Base-by-base conservation (phyloP, 441 rosid genomes). In the Daphne laureola region DNA sequence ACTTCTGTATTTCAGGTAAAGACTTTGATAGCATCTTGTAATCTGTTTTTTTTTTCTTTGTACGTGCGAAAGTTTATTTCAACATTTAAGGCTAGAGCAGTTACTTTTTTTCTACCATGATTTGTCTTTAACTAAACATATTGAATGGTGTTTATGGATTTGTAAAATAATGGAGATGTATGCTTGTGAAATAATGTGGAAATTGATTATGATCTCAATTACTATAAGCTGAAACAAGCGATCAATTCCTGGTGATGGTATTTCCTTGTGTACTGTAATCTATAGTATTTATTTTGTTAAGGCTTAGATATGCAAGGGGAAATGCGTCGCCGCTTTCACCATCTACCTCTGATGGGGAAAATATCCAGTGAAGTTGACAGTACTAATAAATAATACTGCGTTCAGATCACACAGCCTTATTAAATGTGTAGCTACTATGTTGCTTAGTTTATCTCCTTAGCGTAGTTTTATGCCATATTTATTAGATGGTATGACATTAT, bases 1-100 rank as follows among this genome's bases (percentile, higher is more conserved):
- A 78, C 64, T 70, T 68, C 78, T 59, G 69, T 87, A 64, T 84
- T 76, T 76, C 78, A 84, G 98, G 99, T 94, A 84, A 21, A 52
- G 13, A 43, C 11, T 43, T 38, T 51, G 36, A 35, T 35, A 7
- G 35, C 36, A 51, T 0, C 3, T 23, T 44, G 15, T 51, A 49
- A 15, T 27, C 31, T 31, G 17, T 26, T 51, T 6, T 43, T 53
- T 47, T 59, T 46, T 21, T 21, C 25, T 21, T 21, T 21, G 3
- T 2, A 21, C 3, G 1, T 21, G 25, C 25, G 2, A 21, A 4
- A 21, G 12, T 3, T 15, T 45, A 17, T 45, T 45, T 45, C 25
- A 45, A 4, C 2, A 14, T 45, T 45, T 8, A 45, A 8, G 8
- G 17, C 15, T 17, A 4, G 16, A 13, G 16, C 3, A 45, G 12